Conservation (phyloP, 495 filamentous ascomycete species). For the Tuber aestivum region DNA sequence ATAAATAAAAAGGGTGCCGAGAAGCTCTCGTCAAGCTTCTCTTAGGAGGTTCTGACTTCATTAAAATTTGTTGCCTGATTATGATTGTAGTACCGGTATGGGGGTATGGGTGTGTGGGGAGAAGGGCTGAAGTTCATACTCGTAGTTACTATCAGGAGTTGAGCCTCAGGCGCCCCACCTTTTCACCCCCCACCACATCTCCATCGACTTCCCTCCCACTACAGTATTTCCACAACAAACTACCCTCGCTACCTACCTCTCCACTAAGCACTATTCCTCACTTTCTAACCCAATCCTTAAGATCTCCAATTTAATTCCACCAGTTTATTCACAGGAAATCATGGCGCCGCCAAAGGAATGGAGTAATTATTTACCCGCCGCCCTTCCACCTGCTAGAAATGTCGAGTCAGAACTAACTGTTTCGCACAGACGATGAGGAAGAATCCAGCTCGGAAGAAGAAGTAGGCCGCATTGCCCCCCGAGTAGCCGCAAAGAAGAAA, state of each 20-base stretch:
- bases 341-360: slow-evolving; percentile 36
- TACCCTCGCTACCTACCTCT: not conserved
- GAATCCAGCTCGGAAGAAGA: slow-evolving; percentile 18
- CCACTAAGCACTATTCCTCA: not conserved
- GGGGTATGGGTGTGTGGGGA: not conserved
- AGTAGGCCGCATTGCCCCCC: not conserved
- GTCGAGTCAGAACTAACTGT: slow-evolving; percentile 11
- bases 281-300: not conserved
- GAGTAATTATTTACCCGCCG: slow-evolving; percentile 25
- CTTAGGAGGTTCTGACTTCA: not conserved
- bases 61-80: not conserved
- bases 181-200: not conserved
- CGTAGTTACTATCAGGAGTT: not conserved
- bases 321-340: not conserved
- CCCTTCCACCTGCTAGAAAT: not conserved
- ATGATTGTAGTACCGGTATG: not conserved
- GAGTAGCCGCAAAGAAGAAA: slow-evolving; percentile 46
- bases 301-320: not conserved
- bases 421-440: slow-evolving; percentile 17
- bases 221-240: not conserved
- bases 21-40: not conserved
- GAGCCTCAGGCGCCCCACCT: not conserved
- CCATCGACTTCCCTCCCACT: not conserved
- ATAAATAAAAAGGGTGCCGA: no score
- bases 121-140: not conserved